Conservation (phyloP, 2,329 filamentous ascomycete genomes). For the Alternaria atra region DNA sequence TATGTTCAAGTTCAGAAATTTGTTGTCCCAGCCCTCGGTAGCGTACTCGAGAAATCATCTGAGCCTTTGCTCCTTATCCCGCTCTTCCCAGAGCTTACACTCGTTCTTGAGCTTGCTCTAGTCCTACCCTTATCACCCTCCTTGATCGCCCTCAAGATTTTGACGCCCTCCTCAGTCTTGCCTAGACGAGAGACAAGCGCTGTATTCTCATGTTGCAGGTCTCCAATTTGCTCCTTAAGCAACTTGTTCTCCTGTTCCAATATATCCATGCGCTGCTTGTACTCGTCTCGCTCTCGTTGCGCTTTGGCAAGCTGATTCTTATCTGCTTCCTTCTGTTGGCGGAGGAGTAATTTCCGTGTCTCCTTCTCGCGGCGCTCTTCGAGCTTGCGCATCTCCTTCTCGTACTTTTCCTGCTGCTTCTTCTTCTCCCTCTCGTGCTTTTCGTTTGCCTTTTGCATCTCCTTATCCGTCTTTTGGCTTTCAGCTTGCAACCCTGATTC, state of each 20-base stretch:
- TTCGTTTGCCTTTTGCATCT: conserved; percentile 68
- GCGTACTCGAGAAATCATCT: conserved; percentile 13
- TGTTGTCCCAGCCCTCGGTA: conserved; percentile 24
- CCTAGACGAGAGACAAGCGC: conserved; percentile 58
- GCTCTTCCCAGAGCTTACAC: conserved; percentile 34
- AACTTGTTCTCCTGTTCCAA: conserved; percentile 61
- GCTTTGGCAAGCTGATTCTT: conserved; percentile 58
- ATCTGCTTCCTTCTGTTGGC: conserved; percentile 68
- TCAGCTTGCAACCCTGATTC: conserved; percentile 39
- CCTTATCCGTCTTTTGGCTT: conserved; percentile 55
- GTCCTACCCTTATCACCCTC: conserved; percentile 34
- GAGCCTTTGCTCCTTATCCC: conserved; percentile 21
- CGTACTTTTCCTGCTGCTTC: conserved; percentile 54
- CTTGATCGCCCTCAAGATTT: conserved; percentile 44
- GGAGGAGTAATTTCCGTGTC: conserved; percentile 70
- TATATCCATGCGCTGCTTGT: conserved; percentile 55
- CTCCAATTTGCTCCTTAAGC: conserved; percentile 61
- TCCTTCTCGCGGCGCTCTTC: conserved; percentile 73
- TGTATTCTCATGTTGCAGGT: conserved; percentile 67
- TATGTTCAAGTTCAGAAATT: not conserved
- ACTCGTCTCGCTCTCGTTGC: conserved; percentile 60
- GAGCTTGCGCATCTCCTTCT: conserved; percentile 65
- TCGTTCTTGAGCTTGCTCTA: conserved; percentile 40
- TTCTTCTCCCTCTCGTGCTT: conserved; percentile 67
- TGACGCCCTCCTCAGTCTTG: conserved; percentile 47